Evolutionary conservation across 2,329 filamentous ascomycete species (phyloP).

Genomic region (Aspergillus ruber): DNA sequence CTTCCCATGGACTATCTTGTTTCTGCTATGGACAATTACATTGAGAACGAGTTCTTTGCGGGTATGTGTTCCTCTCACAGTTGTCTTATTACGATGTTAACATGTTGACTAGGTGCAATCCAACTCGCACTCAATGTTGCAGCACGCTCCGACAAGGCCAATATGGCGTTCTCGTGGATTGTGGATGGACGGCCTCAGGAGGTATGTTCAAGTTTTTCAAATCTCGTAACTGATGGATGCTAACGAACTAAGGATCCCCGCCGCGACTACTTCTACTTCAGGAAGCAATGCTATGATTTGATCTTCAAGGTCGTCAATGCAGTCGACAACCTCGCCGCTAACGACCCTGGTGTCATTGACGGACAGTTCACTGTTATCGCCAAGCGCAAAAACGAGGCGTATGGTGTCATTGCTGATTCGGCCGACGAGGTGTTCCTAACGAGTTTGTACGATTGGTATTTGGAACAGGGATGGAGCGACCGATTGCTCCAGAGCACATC

Average conservation of each 20-base stretch:
- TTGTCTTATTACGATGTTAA: background rate
- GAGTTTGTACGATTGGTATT: conserved; percentile 97
- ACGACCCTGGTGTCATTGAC: conserved; percentile 67
- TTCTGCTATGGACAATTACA: conserved; percentile 71
- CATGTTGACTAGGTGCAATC: conserved; percentile 58
- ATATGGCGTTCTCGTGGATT: conserved; percentile 77
- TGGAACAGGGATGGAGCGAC: conserved; percentile 75
- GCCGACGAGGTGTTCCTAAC: conserved; percentile 92
- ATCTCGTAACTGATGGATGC: conserved; percentile 4
- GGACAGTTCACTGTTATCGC: conserved; percentile 69
- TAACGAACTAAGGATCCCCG: conserved; percentile 55
- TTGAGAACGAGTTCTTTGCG: conserved; percentile 79
- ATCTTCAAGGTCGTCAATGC: conserved; percentile 73
- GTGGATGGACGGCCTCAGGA: conserved; percentile 69
- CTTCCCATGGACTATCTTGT: conserved; percentile 75
- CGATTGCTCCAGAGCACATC: conserved; percentile 80
- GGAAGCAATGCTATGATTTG: conserved; percentile 78
- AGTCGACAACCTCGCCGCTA: conserved; percentile 64
- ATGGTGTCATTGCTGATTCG: conserved; percentile 80
- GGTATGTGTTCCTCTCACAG: conserved; percentile 36
- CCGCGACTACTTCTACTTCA: conserved; percentile 58
- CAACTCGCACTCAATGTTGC: conserved; percentile 80
- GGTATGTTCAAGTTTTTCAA: conserved; percentile 23
- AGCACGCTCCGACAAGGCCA: conserved; percentile 76
- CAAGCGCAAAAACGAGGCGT: conserved; percentile 79